Evolutionary conservation across 352 stramenopile genomes (phyloP).

Genomic region (Globisporangium paroecandrum): DNA sequence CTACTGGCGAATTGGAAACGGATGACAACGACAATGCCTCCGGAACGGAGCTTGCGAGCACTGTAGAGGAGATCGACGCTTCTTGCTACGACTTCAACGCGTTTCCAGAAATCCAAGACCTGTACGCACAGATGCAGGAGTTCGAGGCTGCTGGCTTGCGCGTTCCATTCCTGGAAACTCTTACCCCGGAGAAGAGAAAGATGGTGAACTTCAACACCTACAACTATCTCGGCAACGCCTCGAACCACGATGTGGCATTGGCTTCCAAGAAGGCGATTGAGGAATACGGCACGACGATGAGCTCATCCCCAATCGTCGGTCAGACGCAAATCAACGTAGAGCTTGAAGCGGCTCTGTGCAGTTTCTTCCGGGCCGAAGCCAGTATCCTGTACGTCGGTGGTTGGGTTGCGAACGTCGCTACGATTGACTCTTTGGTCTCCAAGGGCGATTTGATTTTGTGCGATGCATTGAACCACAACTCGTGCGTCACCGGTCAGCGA

Average conservation of each 20-base stretch:
- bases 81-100: slow-evolving; percentile 63
- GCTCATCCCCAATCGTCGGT: slow-evolving; percentile 74
- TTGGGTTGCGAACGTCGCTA: slow-evolving; percentile 78
- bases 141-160: slow-evolving; percentile 64
- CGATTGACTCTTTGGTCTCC: slow-evolving; percentile 64
- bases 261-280: slow-evolving; percentile 62
- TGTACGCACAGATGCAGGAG: slow-evolving; percentile 71
- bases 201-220: slow-evolving; percentile 88
- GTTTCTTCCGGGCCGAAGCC: slow-evolving; percentile 57
- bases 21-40: slow-evolving; percentile 8
- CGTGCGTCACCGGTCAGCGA: slow-evolving; percentile 69
- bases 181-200: slow-evolving; percentile 63
- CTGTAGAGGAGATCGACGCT: slow-evolving; percentile 58
- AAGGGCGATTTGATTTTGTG: slow-evolving; percentile 78
- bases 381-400: slow-evolving; percentile 67
- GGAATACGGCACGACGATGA: slow-evolving; percentile 77
- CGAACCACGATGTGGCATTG: slow-evolving; percentile 43
- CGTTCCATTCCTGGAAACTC: slow-evolving; percentile 66
- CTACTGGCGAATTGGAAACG: slow-evolving; percentile 45
- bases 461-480: slow-evolving; percentile 79
- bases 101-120: slow-evolving; percentile 62
- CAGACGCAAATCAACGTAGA: slow-evolving; percentile 71
- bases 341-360: slow-evolving; percentile 58
- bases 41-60: slow-evolving; percentile 26
- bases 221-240: slow-evolving; percentile 81